Evolutionary conservation across 140 eudicot species (phyloP).

Genomic region (Stevia rebaudiana): DNA sequence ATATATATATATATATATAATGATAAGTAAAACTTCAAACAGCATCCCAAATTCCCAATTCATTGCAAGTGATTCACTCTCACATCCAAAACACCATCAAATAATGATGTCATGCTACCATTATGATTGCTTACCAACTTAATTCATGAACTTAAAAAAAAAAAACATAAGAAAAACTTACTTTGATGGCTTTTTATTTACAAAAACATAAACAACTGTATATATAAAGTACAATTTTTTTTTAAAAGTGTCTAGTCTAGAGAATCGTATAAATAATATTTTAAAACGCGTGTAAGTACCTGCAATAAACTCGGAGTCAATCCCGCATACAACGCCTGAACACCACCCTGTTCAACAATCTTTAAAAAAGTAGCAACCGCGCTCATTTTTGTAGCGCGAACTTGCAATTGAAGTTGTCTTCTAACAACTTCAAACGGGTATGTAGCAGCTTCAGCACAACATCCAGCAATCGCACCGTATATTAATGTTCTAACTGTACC

Average conservation of each 20-base stretch:
- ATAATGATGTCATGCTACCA: too few relatives aligned
- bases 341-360: slow-evolving; percentile 88
- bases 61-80: too few relatives aligned
- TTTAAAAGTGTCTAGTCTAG: background rate
- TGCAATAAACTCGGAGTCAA: slow-evolving; percentile 91
- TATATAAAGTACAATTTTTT: too few relatives aligned
- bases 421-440: slow-evolving; percentile 95
- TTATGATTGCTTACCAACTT: too few relatives aligned
- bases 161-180: too few relatives aligned
- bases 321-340: slow-evolving; percentile 92
- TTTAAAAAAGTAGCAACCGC: slow-evolving; percentile 72
- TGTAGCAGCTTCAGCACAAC: slow-evolving; percentile 95
- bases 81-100: too few relatives aligned
- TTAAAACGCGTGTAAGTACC: slow-evolving; percentile 33
- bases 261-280: background rate
- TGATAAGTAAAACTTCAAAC: too few relatives aligned
- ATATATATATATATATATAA: too few relatives aligned
- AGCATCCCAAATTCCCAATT: too few relatives aligned
- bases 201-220: too few relatives aligned
- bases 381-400: slow-evolving; percentile 68
- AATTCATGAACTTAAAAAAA: too few relatives aligned
- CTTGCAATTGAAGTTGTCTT: slow-evolving; percentile 96
- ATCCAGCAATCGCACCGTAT: slow-evolving; percentile 96
- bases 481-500: slow-evolving; percentile 69
- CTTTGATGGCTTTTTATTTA: too few relatives aligned